Conservation (phyloP, 345 rosid genomes). For the Psidium guajava region DNA sequence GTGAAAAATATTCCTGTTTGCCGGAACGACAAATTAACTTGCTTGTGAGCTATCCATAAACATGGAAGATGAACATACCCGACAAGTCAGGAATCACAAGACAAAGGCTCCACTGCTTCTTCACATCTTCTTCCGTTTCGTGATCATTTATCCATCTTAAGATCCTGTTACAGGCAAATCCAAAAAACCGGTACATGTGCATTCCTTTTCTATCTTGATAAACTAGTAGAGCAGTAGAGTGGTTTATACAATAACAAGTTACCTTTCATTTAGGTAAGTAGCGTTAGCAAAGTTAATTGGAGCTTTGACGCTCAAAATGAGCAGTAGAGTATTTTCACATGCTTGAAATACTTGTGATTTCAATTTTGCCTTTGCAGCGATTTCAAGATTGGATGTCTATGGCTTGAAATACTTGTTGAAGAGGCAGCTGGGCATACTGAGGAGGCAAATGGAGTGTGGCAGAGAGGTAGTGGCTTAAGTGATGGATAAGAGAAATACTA, state of each 20-base stretch:
- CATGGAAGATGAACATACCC: conserved; percentile 19
- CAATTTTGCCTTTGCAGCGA: too few species aligned
- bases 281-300: conserved; percentile 84
- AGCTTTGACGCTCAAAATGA: conserved; percentile 69
- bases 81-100: conserved; percentile 68
- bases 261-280: conserved; percentile 85
- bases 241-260: background rate
- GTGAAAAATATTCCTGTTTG: too few species aligned
- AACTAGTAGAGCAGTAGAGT: background rate
- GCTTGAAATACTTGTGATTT: too few species aligned
- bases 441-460: too few species aligned
- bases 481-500: too few species aligned
- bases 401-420: too few species aligned
- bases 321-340: background rate
- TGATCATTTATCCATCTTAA: conserved; percentile 83
- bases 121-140: conserved; percentile 42
- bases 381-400: too few species aligned
- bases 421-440: too few species aligned
- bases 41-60: background rate
- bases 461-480: too few species aligned
- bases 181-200: background rate
- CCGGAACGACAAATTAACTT: too few species aligned
- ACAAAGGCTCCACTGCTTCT: conserved; percentile 33
- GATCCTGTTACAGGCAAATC: conserved; percentile 21
- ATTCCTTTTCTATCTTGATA: background rate